These are phyloP conservation scores for Backusella macrospora DNA, from an alignment of 192 early-diverging fungal genomes.

Conservation along the genomic window DNA sequence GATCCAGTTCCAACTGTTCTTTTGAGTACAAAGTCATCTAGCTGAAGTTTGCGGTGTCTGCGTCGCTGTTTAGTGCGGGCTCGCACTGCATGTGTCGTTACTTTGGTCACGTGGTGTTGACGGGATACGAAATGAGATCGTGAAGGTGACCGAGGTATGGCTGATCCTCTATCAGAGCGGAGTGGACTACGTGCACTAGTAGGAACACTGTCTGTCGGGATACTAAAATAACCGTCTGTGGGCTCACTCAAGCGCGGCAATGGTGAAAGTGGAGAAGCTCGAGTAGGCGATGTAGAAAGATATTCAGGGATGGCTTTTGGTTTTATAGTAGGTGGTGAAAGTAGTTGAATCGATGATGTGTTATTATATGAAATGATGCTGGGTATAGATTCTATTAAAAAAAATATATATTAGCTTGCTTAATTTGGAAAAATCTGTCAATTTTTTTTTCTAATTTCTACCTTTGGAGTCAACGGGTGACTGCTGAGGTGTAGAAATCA, in stretches of 20 bases:
- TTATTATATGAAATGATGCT: not conserved
- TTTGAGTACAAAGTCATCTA: constrained; percentile 80
- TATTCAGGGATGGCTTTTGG: not conserved
- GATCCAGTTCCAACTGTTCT: constrained; percentile 92
- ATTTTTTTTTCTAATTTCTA: not conserved
- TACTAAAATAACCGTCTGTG: not conserved
- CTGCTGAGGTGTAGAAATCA: not conserved
- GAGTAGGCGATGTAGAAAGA: not conserved
- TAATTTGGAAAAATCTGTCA: constrained; percentile 4
- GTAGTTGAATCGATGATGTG: not conserved
- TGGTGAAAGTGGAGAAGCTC: constrained; percentile 20
- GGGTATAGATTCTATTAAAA: not conserved
- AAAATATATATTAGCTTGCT: constrained; percentile 2
- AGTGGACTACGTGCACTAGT: not conserved
- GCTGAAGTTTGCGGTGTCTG: constrained; percentile 33
- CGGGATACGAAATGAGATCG: not conserved
- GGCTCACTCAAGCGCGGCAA: not conserved
- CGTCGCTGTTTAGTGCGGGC: not conserved
- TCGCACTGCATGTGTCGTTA: constrained; percentile 6
- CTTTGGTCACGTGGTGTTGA: not conserved
- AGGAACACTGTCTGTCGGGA: not conserved
- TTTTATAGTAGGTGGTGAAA: not conserved
- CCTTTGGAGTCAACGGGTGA: not conserved
- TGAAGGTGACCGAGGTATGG: constrained; percentile 1
- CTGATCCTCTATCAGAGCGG: constrained; percentile 1